These are phyloP conservation scores for Shiraia bambusicola DNA, from an alignment of 2,329 filamentous ascomycete species.

Conservation along the genomic window DNA sequence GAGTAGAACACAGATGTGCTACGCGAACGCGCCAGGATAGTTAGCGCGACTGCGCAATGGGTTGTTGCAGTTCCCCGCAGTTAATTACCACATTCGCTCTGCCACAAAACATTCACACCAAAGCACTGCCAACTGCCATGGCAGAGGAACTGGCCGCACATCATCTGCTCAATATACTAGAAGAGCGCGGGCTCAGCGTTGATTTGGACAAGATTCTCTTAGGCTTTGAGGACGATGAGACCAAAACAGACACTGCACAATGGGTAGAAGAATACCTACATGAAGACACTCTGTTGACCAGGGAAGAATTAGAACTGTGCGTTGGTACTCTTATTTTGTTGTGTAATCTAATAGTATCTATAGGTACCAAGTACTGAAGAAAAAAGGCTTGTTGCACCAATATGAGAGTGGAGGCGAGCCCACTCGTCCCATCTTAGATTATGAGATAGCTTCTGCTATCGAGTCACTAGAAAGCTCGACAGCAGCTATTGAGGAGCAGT, in stretches of 20 bases:
- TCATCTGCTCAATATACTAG: slow-evolving; percentile 47
- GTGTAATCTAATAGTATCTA: neutral
- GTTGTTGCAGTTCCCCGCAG: slow-evolving; percentile 21
- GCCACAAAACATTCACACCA: slow-evolving; percentile 24
- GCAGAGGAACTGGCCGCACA: slow-evolving; percentile 43
- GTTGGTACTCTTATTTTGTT: slow-evolving; percentile 7
- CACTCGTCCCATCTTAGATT: slow-evolving; percentile 56
- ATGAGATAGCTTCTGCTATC: slow-evolving; percentile 63
- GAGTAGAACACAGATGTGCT: slow-evolving; percentile 10
- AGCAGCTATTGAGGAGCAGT: slow-evolving; percentile 64
- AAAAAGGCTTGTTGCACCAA: slow-evolving; percentile 36
- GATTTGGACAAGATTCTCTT: slow-evolving; percentile 51
- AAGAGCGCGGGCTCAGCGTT: slow-evolving; percentile 47
- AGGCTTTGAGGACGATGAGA: slow-evolving; percentile 49
- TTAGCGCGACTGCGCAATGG: slow-evolving; percentile 36
- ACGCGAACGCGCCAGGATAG: slow-evolving; percentile 26
- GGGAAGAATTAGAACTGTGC: slow-evolving; percentile 53
- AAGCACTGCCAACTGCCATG: slow-evolving; percentile 18
- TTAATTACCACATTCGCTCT: slow-evolving; percentile 26
- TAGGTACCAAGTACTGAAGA: slow-evolving; percentile 39
- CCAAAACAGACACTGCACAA: slow-evolving; percentile 41
- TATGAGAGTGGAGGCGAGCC: slow-evolving; percentile 33
- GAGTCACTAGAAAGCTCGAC: slow-evolving; percentile 66
- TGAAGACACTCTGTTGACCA: slow-evolving; percentile 50
- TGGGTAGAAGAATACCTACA: slow-evolving; percentile 54